Evolutionary conservation across 352 stramenopile species (phyloP).

Genomic region (Phytophthora lateralis): DNA sequence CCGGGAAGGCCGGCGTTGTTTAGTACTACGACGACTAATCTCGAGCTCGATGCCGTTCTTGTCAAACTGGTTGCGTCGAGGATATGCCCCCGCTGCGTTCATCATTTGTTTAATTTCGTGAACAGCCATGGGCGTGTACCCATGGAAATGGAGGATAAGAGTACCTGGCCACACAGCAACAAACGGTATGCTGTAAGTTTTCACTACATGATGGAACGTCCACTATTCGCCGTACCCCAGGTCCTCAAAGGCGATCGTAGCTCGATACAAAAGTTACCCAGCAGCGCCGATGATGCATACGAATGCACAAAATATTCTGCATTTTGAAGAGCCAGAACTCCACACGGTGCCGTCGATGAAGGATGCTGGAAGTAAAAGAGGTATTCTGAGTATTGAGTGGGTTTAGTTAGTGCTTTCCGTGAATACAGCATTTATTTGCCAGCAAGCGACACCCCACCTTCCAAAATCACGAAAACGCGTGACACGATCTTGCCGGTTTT

Average conservation of each 20-base stretch:
- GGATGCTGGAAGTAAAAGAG: slow-evolving; percentile 83
- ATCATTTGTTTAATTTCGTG: slow-evolving; percentile 64
- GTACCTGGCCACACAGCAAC: slow-evolving; percentile 39
- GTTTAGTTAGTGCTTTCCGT: slow-evolving; percentile 4
- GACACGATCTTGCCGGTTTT: slow-evolving; percentile 72
- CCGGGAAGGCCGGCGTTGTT: slow-evolving; percentile 21
- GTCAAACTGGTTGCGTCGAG: slow-evolving; percentile 27
- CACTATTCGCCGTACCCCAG: slow-evolving; percentile 48
- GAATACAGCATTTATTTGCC: background rate
- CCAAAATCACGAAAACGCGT: slow-evolving; percentile 77
- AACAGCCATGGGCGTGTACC: slow-evolving; percentile 45
- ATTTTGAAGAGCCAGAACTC: slow-evolving; percentile 65
- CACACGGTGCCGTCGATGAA: slow-evolving; percentile 54
- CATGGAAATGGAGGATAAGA: slow-evolving; percentile 79
- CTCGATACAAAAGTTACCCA: slow-evolving; percentile 81
- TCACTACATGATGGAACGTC: background rate
- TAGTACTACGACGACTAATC: slow-evolving; percentile 18
- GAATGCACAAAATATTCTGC: slow-evolving; percentile 76
- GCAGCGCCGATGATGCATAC: slow-evolving; percentile 62
- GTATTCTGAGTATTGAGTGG: slow-evolving; percentile 43
- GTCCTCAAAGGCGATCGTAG: slow-evolving; percentile 58
- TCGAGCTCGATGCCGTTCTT: slow-evolving; percentile 25
- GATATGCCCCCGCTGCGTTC: slow-evolving; percentile 46
- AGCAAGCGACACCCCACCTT: slow-evolving; percentile 40
- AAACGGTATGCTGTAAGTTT: background rate